Conservation (phyloP, 257 asterid genomes). For the Ophiorrhiza pumila region DNA sequence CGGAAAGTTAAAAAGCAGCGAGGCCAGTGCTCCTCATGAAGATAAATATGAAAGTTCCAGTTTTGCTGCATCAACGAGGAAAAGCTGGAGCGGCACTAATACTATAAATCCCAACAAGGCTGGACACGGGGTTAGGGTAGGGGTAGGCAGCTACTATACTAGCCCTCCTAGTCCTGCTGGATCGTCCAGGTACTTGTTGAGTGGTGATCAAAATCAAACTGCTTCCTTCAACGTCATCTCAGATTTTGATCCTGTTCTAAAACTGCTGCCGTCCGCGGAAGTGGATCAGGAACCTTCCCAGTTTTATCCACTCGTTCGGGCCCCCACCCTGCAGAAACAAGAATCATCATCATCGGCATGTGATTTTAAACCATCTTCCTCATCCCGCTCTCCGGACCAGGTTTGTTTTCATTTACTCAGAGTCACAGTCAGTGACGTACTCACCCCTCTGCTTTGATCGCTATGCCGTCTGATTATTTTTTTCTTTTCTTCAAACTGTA, state of each 20-base stretch:
- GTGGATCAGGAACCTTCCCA: background rate
- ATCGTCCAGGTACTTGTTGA: conserved; percentile 61
- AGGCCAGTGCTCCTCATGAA: background rate
- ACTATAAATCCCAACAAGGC: too few species aligned
- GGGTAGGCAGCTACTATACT: too few species aligned
- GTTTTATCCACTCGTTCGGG: background rate
- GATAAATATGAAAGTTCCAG: background rate
- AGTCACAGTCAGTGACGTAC: background rate
- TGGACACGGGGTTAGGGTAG: too few species aligned
- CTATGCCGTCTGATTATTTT: background rate
- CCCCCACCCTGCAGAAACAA: background rate
- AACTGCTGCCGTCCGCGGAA: conserved; percentile 4
- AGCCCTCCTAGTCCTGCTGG: conserved; percentile 62
- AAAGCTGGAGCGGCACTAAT: conserved; percentile 70
- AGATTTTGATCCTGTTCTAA: conserved; percentile 19
- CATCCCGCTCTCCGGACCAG: conserved; percentile 39
- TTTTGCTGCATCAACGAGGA: conserved; percentile 11
- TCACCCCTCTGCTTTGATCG: background rate
- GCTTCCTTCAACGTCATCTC: conserved; percentile 31
- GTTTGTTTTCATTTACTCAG: conserved; percentile 17
- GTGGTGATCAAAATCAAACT: conserved; percentile 36
- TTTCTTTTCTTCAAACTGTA: too few species aligned
- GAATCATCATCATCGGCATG: background rate
- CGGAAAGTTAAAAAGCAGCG: conserved; percentile 10
- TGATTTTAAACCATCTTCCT: conserved; percentile 18